phyloP scores from a whole-genome alignment of 345 rosid species.

The Clausena lansium region DNA sequence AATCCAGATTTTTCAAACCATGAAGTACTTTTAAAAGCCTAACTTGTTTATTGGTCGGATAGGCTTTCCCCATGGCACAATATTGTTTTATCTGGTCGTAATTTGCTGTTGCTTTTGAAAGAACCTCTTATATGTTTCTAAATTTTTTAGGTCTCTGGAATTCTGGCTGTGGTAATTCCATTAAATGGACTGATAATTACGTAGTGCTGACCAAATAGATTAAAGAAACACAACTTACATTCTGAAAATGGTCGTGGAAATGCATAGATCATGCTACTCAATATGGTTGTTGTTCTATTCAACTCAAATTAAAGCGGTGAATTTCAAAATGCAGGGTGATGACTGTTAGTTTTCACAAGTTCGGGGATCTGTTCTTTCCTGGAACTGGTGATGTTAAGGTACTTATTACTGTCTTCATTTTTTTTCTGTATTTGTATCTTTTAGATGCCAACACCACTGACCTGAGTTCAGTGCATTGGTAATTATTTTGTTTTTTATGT shows the following conservation, averaged over 20 bases:
- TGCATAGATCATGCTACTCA: not conserved
- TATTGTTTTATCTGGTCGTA: not conserved
- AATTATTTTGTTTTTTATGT: not conserved
- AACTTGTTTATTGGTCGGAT: not conserved
- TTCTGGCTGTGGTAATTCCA: not conserved
- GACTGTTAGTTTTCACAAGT: slow-evolving; percentile 99
- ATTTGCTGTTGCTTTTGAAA: not conserved
- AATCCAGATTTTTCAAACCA: not conserved
- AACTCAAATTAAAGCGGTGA: slow-evolving; percentile 11
- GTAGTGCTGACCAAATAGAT: not conserved
- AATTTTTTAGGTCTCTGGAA: not conserved
- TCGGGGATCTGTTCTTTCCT: slow-evolving; percentile 93
- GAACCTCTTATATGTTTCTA: not conserved
- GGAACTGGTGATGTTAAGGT: slow-evolving; percentile 99
- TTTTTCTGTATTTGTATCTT: not conserved
- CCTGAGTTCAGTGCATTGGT: not conserved
- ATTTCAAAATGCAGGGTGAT: slow-evolving; percentile 70
- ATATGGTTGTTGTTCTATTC: slow-evolving; percentile 5
- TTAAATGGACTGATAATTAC: not conserved
- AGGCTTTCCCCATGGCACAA: not conserved
- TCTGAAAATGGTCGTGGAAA: not conserved
- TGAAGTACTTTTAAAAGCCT: not conserved
- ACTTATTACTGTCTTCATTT: slow-evolving; percentile 12
- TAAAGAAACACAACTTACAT: not conserved
- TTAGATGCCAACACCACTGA: not conserved